phyloP scores from a whole-genome alignment of 2,329 filamentous ascomycete genomes.

The Sporothrix brunneoviolacea region DNA sequence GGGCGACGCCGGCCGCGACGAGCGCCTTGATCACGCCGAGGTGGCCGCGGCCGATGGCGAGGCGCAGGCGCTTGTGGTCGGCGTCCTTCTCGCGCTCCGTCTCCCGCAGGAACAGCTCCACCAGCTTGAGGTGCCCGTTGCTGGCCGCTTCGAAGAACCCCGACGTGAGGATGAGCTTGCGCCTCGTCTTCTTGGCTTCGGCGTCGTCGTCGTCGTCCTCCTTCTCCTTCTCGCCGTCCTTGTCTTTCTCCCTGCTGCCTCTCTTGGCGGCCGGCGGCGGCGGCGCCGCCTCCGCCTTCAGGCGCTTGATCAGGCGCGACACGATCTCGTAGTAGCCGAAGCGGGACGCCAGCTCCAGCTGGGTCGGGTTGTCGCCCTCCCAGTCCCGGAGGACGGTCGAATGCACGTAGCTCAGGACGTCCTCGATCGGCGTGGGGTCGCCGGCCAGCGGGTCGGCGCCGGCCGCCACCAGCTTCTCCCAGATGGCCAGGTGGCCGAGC shows the following conservation, averaged over 20 bases:
- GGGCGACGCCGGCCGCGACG: background rate
- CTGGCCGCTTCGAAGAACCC: background rate
- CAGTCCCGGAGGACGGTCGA: background rate
- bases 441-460: background rate
- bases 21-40: background rate
- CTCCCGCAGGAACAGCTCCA: background rate
- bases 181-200: background rate
- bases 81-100: background rate
- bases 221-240: background rate
- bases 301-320: background rate
- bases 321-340: background rate
- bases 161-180: background rate
- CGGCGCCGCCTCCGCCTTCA: background rate
- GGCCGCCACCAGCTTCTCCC: background rate
- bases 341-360: background rate
- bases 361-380: background rate
- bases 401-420: background rate
- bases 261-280: no score
- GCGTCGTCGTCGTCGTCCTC: background rate
- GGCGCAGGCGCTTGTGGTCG: background rate
- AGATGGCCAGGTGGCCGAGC: background rate
- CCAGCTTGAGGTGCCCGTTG: background rate
- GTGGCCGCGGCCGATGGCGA: background rate
- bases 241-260: background rate
- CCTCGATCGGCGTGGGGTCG: background rate